Base-by-base conservation (phyloP, 2,329 filamentous ascomycete species). In the Paraphoma chrysanthemicola region DNA sequence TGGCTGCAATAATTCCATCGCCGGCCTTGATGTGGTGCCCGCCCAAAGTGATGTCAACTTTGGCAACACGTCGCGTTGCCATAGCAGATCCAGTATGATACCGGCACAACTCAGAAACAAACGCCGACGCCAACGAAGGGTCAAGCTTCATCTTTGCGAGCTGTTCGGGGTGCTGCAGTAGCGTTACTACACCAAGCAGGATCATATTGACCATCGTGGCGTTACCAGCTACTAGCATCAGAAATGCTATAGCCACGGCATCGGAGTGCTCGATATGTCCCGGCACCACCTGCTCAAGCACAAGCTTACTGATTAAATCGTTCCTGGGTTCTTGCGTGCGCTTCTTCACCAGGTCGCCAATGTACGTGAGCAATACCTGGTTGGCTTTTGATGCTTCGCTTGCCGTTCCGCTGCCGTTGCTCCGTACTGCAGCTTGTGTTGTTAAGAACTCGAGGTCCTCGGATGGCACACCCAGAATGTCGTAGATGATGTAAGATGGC, bases 151-250 rank as follows among this genome's bases (percentile, higher is more conserved):
- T 68, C 38, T 79, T 73, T 0, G 63, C 71, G 1, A 82, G 72
- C 58, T 82, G 81, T 1, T 67, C 0, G 81, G 23, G 80, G 44
- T 83, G 71, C 51, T 81, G 75, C 14, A 79, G 69, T 5, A 83
- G 75, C 4, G 78, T 80, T 0, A 81, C 72, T 8, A 83, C 71
- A 10, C 82, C 82, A 77, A 80, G 16, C 33, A 23, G 18, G 53
- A 83, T 83, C 78, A 81, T 83, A 63, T 79, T 83, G 4, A 83
- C 78, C 78, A 83, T 81, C 0, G 82, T 83, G 0, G 82, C 82
- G 38, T 84, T 85, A 2, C 82, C 82, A 0, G 82, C 81, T 1
- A 83, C 81, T 1, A 84, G 76, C 5, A 83, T 71, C 7, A 84
- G 67, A 63, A 84, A 83, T 0, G 81, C 80, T 45, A 83, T 81